Conservation (phyloP, 2,329 filamentous ascomycete genomes). For the Alternaria ventricosa region DNA sequence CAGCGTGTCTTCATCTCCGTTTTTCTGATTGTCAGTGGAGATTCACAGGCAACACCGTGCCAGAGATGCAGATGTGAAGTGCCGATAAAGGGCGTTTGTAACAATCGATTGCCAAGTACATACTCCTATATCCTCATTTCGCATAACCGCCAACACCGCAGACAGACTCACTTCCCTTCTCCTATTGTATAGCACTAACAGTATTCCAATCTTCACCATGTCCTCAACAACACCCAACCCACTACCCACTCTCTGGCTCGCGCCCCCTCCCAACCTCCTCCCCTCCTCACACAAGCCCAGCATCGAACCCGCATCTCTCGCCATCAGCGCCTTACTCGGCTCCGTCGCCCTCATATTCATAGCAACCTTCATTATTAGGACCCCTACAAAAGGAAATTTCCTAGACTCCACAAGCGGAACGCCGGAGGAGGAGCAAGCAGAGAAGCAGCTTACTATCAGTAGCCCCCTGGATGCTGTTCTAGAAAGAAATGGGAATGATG, state of each 20-base stretch:
- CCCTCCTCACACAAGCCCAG: background rate
- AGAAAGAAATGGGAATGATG: background rate
- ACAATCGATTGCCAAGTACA: too few species aligned
- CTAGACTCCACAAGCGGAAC: background rate
- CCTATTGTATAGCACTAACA: background rate
- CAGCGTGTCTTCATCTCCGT: background rate
- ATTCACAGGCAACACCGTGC: too few species aligned
- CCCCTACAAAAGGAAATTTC: background rate
- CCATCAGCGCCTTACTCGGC: constrained; percentile 7
- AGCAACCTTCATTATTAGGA: background rate
- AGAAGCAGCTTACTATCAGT: background rate
- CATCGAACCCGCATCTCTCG: constrained; percentile 4
- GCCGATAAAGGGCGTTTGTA: too few species aligned
- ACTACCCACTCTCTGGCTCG: constrained; percentile 6
- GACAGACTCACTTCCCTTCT: too few species aligned
- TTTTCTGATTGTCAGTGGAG: background rate
- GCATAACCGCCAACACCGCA: too few species aligned
- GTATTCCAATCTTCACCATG: background rate
- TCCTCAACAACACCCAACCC: background rate
- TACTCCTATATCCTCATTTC: too few species aligned
- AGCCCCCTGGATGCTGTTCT: background rate
- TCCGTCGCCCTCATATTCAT: constrained; percentile 5
- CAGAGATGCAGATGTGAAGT: too few species aligned
- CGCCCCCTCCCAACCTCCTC: constrained; percentile 1
- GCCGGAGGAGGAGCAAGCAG: background rate